phyloP scores from a whole-genome alignment of 139 green algal genomes.

The Limnomonas spitsbergensis region DNA sequence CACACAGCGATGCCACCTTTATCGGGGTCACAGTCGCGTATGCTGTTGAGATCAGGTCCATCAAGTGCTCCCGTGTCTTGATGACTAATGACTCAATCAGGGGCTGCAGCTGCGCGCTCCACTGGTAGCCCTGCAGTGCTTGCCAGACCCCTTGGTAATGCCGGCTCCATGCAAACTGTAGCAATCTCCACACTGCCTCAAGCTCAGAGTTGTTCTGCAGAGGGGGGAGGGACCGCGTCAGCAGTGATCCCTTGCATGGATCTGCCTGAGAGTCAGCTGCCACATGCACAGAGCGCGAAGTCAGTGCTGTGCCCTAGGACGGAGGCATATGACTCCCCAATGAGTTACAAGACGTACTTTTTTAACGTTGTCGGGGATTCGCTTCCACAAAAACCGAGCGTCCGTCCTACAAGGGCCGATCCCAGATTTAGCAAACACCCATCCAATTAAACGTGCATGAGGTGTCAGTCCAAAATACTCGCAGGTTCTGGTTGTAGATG shows the following conservation, averaged over 20 bases:
- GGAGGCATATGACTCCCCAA: not conserved
- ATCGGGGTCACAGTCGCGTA: constrained; percentile 35
- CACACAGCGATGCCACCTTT: constrained; percentile 39
- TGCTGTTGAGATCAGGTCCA: constrained; percentile 32
- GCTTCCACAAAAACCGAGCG: constrained; percentile 48
- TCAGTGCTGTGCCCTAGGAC: not conserved
- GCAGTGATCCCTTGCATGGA: not conserved
- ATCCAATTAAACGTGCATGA: not conserved
- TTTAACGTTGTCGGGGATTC: constrained; percentile 34
- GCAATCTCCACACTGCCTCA: constrained; percentile 40
- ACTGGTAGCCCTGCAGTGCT: constrained; percentile 38
- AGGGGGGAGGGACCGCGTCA: not conserved
- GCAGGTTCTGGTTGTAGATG: constrained; percentile 49
- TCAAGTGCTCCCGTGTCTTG: constrained; percentile 24
- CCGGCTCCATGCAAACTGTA: constrained; percentile 45
- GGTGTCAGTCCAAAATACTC: not conserved
- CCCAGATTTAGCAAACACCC: not conserved
- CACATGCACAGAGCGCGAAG: not conserved
- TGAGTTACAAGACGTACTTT: constrained; percentile 12
- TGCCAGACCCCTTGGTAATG: constrained; percentile 47
- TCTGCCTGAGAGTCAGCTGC: not conserved
- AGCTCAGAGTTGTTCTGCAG: constrained; percentile 43
- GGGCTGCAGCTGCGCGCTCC: constrained; percentile 35
- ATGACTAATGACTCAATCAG: constrained; percentile 41
- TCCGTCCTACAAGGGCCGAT: constrained; percentile 32